Base-by-base conservation (phyloP, 768 basidiomycete species). In the Podaxis sp. region DNA sequence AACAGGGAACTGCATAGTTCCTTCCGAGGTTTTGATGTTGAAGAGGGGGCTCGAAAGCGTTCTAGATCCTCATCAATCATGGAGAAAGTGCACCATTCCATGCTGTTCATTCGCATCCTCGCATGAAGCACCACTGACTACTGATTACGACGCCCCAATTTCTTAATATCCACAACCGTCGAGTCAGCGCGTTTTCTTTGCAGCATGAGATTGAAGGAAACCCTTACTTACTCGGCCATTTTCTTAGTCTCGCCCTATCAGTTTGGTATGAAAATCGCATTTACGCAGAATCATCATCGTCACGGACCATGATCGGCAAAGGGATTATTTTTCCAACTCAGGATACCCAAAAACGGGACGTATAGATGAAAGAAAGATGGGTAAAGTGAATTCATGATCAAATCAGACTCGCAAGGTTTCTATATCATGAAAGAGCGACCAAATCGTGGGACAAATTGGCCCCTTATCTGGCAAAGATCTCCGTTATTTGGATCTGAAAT, bases 361-460 rank as follows among this genome's bases (percentile, higher is more conserved):
- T 13, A 48, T n/a, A 22, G 57, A 49, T 49, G 40, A 30, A 44
- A 28, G 17, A n/a, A 41, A 57, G 24, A 44, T 28, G 40, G 20
- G 15, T 46, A 26, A 36, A 49, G 33, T 49, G 46, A 58, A 13
- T 20, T 38, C 38, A 22, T 62, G 55, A 56, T 50, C 48, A 56
- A 49, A 49, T 62, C 61, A 56, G 37, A 40, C 40, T 33, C 59
- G 44, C 61, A 33, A 62, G 61, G 54, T 56, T 46, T 24, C 33
- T 48, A 48, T 52, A 36, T 41, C 59, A 46, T 62, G 48, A 48
- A 64, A 59, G 67, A 66, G 74, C 79, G 79, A 76, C 77, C 65
- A 64, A 71, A 80, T 79, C 79, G 79, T 79, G 78, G 79, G 79
- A 78, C 72, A 67, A 60, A 66, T 64, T 20, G 58, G 60, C 69